Evolutionary conservation across 306 rosid species (phyloP).

Genomic region (Cyclanthera cordifolia): DNA sequence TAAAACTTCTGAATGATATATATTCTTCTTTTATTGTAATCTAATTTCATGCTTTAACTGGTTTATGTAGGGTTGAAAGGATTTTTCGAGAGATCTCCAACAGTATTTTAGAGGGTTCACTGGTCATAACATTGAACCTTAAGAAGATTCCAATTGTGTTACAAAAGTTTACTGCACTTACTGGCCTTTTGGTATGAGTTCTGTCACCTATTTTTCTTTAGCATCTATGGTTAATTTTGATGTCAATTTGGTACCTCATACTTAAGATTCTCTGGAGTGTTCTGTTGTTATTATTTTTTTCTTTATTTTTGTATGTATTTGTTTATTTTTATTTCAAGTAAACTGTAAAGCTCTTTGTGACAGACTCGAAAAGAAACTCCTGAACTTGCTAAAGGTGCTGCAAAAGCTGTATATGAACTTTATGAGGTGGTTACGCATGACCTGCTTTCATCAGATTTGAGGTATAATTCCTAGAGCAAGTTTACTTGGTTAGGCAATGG

Average conservation of each 20-base stretch:
- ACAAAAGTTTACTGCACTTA: slow-evolving; percentile 72
- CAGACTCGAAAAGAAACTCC: slow-evolving; percentile 69
- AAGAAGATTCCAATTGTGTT: slow-evolving; percentile 63
- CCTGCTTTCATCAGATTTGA: slow-evolving; percentile 58
- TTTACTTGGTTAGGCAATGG: slow-evolving; percentile 1
- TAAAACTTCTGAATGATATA: not conserved
- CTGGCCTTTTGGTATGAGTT: slow-evolving; percentile 79
- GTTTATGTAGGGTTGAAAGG: slow-evolving; percentile 63
- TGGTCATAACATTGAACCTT: slow-evolving; percentile 56
- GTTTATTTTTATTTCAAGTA: not conserved
- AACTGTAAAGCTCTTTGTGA: slow-evolving; percentile 12
- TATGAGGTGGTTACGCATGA: slow-evolving; percentile 81
- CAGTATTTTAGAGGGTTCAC: slow-evolving; percentile 59
- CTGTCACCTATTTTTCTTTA: not conserved
- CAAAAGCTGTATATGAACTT: slow-evolving; percentile 56
- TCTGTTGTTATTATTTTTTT: not conserved
- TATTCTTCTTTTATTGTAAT: not conserved
- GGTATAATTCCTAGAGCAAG: slow-evolving; percentile 34
- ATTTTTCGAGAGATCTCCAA: slow-evolving; percentile 71
- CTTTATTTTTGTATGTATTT: not conserved
- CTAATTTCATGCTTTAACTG: not conserved
- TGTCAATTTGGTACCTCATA: not conserved
- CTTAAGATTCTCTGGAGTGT: not conserved
- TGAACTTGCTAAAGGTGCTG: slow-evolving; percentile 73
- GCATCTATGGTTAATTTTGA: not conserved